Evolutionary conservation across 192 early-diverging fungal genomes (phyloP).

Genomic region (Backusella luteola): DNA sequence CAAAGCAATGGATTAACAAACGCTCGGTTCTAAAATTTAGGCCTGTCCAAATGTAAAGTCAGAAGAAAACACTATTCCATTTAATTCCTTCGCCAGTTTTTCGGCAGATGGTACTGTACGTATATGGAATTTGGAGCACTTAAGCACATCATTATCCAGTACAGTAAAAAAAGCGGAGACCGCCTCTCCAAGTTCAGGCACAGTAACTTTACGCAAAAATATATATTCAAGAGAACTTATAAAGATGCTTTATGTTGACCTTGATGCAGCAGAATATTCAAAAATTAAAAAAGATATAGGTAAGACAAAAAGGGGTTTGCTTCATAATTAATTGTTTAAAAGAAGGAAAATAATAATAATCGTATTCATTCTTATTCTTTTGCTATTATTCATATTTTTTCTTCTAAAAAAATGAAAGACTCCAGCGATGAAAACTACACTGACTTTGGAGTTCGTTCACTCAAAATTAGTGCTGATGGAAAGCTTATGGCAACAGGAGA

Average conservation of each 20-base stretch:
- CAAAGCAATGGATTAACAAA: too few relatives aligned
- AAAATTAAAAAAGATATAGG: conserved; percentile 24
- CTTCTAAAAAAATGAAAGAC: conserved; percentile 3
- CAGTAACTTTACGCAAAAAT: conserved; percentile 37
- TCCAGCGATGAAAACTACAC: conserved; percentile 34
- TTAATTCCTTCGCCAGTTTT: conserved; percentile 66
- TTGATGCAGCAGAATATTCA: conserved; percentile 39
- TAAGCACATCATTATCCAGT: not conserved
- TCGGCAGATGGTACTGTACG: conserved; percentile 77
- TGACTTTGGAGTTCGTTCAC: conserved; percentile 69
- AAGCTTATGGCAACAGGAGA: conserved; percentile 73
- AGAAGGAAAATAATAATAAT: not conserved
- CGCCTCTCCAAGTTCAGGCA: conserved; percentile 7
- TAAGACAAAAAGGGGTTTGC: not conserved
- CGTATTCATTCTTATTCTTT: not conserved
- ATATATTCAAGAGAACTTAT: conserved; percentile 59
- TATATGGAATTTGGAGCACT: conserved; percentile 72
- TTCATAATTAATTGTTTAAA: not conserved
- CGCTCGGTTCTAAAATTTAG: not conserved
- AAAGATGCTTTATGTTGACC: conserved; percentile 58
- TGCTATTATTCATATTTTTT: not conserved
- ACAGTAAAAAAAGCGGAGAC: not conserved
- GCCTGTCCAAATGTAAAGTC: not conserved
- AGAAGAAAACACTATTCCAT: conserved; percentile 17
- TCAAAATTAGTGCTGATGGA: conserved; percentile 63